phyloP scores from a whole-genome alignment of 768 basidiomycete genomes.

The Hebeloma cylindrosporum region DNA sequence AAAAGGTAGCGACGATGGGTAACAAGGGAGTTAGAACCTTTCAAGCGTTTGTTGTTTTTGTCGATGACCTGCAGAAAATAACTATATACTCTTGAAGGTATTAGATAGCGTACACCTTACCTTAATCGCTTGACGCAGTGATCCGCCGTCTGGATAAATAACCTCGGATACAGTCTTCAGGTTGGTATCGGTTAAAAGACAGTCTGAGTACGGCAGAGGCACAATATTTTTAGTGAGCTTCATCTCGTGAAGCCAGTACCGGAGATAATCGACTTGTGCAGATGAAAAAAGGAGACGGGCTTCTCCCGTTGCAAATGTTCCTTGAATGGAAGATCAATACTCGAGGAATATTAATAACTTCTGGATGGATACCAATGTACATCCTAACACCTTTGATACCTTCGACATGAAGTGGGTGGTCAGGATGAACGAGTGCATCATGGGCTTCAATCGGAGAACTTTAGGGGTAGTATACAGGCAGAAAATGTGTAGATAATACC shows the following conservation, averaged over 20 bases:
- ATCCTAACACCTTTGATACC: conserved; percentile 69
- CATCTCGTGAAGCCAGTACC: conserved; percentile 82
- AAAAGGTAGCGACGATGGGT: conserved; percentile 60
- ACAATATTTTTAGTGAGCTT: conserved; percentile 61
- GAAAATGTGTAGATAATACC: conserved; percentile 26
- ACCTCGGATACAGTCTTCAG: conserved; percentile 60
- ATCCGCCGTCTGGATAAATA: conserved; percentile 51
- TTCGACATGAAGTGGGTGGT: conserved; percentile 68
- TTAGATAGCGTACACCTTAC: conserved; percentile 32
- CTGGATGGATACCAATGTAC: conserved; percentile 55
- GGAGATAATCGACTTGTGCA: conserved; percentile 79
- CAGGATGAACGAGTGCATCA: conserved; percentile 65
- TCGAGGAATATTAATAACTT: background rate
- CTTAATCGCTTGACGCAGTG: conserved; percentile 61
- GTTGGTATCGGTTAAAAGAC: conserved; percentile 60
- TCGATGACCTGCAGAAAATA: conserved; percentile 56
- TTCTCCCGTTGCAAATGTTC: conserved; percentile 70
- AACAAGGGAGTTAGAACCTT: conserved; percentile 57
- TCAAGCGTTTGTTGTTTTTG: conserved; percentile 78
- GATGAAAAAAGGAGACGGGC: conserved; percentile 81
- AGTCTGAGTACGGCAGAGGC: conserved; percentile 77
- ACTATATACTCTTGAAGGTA: background rate
- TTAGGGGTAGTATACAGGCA: background rate
- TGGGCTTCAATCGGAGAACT: conserved; percentile 48
- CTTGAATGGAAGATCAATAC: conserved; percentile 35